Base-by-base conservation (phyloP, 2,329 filamentous ascomycete species). In the Thielaviopsis musarum region DNA sequence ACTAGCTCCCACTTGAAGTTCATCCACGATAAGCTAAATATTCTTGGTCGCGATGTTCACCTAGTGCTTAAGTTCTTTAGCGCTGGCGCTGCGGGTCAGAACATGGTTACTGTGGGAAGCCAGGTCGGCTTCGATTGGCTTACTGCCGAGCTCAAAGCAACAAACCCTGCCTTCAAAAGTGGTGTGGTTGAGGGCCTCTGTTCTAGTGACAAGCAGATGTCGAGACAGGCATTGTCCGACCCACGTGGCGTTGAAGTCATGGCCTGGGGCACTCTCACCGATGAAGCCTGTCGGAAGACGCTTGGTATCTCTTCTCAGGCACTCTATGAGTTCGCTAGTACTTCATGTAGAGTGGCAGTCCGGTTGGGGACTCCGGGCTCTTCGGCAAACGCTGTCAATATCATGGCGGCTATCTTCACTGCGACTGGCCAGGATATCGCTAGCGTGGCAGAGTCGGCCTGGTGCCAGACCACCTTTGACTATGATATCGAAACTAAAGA, bases 341-440 rank as follows among this genome's bases (percentile, higher is more conserved):
- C 12, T 26, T 5, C 21, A 7, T 2, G 9, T 4, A 3, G 9
- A 4, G 17, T 26, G 13, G 15, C 7, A 10, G 19, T 48, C 2
- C 58, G 58, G 24, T 30, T 41, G 0, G 58, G 58, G 5, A 1
- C n/a, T 7, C 15, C 17, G 1, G 58, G 58, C 5, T 3, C 9
- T 22, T 28, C 38, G 5, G 38, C 38, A 21, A 59, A 59, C 21
- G 52, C 48, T 6, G 24, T 22, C 21, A 59, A 59, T 21, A n/a
- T 56, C 13, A 4, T 59, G n/a, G 52, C 58, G 1, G 58, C 52
- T n/a, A 49, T 59, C 19, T 49, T 56, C 17, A 26, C 34, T 2
- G 58, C 34, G 21, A 51, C 58, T 21, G 58, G 58, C n/a, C 58
- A 59, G 28, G 58, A 59, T 13, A 55, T 59, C 17, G 58, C 52